Base-by-base conservation (phyloP, 352 stramenopile species). In the Phytophthora ramorum region DNA sequence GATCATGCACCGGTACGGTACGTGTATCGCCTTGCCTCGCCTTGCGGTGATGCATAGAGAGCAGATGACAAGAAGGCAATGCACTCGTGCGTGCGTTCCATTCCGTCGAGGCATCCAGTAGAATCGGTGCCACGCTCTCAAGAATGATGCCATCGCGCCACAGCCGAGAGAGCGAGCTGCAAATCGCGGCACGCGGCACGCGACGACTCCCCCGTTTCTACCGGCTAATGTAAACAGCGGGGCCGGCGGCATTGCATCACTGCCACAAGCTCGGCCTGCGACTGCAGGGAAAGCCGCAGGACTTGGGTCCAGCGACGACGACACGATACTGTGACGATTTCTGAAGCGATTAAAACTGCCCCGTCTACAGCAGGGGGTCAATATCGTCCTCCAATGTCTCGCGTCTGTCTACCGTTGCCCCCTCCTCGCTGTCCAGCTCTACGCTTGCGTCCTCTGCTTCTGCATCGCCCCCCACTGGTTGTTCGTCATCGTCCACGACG, bases 261-360 rank as follows among this genome's bases (percentile, higher is more conserved):
- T 13, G 14, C 35, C 55, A 49, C 12, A 46, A 60, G 41, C 48
- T 43, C 17, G 26, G 3, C 24, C 9, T 50, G 19, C 20, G 38
- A 41, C 17, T n/a, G 17, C 34, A 40, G n/a, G 35, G 35, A 19
- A 43, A 43, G 49, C 32, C 30, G 30, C 17, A 17, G 13, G 32
- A 38, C 32, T 38, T 38, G n/a, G 12, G 10, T 9, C 17, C 47
- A 48, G 22, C 14, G 26, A 69, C 61, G 20, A 69, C 35, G 52
- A 38, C 28, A 30, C 46, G 56, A 57, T 30, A 55, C 34, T 54
- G 20, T 55, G 58, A n/a, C 19, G 62, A 64, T 69, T 69, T 56
- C 35, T 54, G 48, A 66, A 66, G 17, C 34, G 62, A 69, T 64
- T 69, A 66, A 69, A 63, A 14, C 1, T n/a, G 37, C 28, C 53